phyloP scores from a whole-genome alignment of 805 yeast genomes.

The Yarrowia keelungensis region DNA sequence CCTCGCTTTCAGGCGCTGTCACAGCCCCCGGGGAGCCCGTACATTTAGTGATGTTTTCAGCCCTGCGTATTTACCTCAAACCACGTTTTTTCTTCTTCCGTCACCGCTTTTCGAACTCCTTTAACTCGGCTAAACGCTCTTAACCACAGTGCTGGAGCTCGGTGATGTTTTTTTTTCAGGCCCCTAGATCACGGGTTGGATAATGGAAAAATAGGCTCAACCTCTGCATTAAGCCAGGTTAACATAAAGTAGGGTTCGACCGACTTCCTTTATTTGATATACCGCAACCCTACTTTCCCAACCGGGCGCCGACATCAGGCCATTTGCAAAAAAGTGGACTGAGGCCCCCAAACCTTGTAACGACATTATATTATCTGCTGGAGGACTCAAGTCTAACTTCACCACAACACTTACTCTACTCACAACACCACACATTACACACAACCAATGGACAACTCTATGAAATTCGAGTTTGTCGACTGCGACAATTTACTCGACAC shows the following conservation, averaged over 20 bases:
- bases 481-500: slow-evolving; percentile 38
- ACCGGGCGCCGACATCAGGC: slow-evolving; percentile 28
- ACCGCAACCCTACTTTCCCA: slow-evolving; percentile 10
- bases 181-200: slow-evolving; percentile 25
- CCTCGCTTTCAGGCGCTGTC: too few species aligned
- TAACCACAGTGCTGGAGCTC: neutral
- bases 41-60: neutral
- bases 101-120: neutral
- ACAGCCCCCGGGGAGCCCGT: too few species aligned
- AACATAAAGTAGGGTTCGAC: neutral
- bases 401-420: slow-evolving; percentile 9
- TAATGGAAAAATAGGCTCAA: neutral
- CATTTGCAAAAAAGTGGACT: slow-evolving; percentile 36
- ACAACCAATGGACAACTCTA: slow-evolving; percentile 33
- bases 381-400: neutral
- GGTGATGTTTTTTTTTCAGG: neutral
- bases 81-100: neutral
- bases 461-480: slow-evolving; percentile 38
- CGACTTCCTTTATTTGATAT: neutral
- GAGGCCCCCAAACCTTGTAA: slow-evolving; percentile 28
- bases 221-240: slow-evolving; percentile 1
- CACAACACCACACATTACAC: neutral
- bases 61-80: slow-evolving; percentile 14
- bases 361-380: slow-evolving; percentile 27
- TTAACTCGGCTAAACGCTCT: slow-evolving; percentile 7